These are phyloP conservation scores for thale cress (Arabidopsis thaliana) DNA, from an alignment of 345 rosid species.

Conservation along the genomic window DNA sequence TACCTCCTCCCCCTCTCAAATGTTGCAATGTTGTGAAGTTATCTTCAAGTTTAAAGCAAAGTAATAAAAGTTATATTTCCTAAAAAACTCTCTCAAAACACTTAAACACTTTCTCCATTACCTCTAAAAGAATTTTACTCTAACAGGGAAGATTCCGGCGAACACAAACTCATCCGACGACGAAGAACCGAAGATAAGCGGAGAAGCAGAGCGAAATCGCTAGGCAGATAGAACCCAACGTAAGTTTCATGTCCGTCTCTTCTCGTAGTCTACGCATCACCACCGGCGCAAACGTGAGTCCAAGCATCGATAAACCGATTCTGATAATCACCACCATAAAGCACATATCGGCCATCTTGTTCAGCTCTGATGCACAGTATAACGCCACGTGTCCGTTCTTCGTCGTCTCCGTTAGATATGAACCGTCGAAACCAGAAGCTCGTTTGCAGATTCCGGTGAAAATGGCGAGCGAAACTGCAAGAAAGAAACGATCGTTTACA, in stretches of 20 bases:
- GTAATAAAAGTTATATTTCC: too few relatives aligned
- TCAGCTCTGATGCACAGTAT: background rate
- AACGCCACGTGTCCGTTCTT: background rate
- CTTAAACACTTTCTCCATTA: too few relatives aligned
- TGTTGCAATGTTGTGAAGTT: too few relatives aligned
- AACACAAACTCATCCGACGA: slow-evolving; percentile 9
- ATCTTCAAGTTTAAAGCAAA: too few relatives aligned
- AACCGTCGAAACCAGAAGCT: background rate
- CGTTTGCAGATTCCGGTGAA: slow-evolving; percentile 3
- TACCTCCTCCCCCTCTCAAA: too few relatives aligned
- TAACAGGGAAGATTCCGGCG: background rate
- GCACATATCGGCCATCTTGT: background rate
- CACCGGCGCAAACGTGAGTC: background rate
- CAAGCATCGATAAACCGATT: background rate
- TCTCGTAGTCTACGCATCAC: background rate
- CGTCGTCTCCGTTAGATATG: background rate
- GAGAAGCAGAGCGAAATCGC: background rate
- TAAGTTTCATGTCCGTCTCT: background rate
- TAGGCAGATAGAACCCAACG: background rate
- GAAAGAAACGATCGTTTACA: background rate
- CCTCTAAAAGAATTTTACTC: too few relatives aligned
- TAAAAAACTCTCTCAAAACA: too few relatives aligned
- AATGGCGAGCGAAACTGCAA: background rate
- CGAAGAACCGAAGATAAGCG: background rate
- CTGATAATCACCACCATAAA: background rate